A percentile compares a stretch with the other conserved stretches of the same genome.
Evolutionary conservation across 352 stramenopile genomes (phyloP).

Genomic region (Globisporangium yorkense): DNA sequence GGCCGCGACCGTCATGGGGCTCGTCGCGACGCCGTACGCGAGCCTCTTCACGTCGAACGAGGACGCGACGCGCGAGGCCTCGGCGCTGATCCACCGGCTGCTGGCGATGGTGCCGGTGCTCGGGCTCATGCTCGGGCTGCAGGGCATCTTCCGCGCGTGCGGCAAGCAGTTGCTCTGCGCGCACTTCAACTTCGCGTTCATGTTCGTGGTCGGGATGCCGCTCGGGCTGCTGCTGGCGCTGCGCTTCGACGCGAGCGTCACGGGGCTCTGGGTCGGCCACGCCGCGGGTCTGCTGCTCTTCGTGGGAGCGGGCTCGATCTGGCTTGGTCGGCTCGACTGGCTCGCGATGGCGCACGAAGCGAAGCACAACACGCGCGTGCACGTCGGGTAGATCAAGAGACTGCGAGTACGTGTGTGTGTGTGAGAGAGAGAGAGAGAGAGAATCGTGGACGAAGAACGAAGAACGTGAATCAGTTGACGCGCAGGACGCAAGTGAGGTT

Average conservation of each 20-base stretch:
- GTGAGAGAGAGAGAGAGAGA: no score
- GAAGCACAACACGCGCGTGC: slow-evolving; percentile 12
- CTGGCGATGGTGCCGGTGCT: slow-evolving; percentile 9
- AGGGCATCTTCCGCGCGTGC: slow-evolving; percentile 16
- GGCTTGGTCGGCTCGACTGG: slow-evolving; percentile 14
- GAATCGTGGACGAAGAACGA: no score
- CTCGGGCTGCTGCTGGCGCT: slow-evolving; percentile 16
- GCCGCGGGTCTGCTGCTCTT: slow-evolving; percentile 14
- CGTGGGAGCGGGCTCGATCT: slow-evolving; percentile 11
- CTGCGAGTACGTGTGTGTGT: no score
- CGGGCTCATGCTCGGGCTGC: slow-evolving; percentile 9
- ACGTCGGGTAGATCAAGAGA: slow-evolving; percentile 5
- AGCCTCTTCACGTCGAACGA: slow-evolving; percentile 12
- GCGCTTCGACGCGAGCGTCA: slow-evolving; percentile 11
- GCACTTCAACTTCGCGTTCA: slow-evolving; percentile 14
- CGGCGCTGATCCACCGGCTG: slow-evolving; percentile 7
- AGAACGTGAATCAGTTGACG: no score
- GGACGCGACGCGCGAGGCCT: slow-evolving; percentile 2
- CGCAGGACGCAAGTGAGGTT: no score
- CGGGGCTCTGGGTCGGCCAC: slow-evolving; percentile 23
- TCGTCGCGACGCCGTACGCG: slow-evolving; percentile 15
- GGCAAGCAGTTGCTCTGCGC: slow-evolving; percentile 16
- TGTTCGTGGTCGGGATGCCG: slow-evolving; percentile 19
- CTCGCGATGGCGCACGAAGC: slow-evolving; percentile 10
- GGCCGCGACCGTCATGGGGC: slow-evolving; percentile 16